These are phyloP conservation scores for Cladosporium sp. DNA, from an alignment of 2,329 filamentous ascomycete species.

Conservation along the genomic window DNA sequence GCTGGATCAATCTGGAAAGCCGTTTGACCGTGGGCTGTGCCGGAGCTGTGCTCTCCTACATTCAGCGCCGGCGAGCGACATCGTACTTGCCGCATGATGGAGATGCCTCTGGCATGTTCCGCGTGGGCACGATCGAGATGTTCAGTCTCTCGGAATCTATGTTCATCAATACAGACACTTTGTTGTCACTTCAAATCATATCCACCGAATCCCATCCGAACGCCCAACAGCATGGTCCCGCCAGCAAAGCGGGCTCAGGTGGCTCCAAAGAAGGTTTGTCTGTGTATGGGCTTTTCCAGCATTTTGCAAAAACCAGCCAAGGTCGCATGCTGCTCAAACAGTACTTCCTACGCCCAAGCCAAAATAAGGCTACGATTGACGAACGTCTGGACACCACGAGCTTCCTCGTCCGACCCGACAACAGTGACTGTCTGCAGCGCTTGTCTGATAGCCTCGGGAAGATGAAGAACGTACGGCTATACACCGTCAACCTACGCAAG, in stretches of 20 bases:
- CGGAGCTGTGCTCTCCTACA: slow-evolving; percentile 78
- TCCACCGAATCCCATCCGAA: slow-evolving; percentile 81
- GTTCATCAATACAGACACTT: slow-evolving; percentile 78
- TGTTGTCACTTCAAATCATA: slow-evolving; percentile 81
- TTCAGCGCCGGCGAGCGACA: slow-evolving; percentile 67
- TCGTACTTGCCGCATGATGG: slow-evolving; percentile 63
- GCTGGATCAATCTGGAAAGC: slow-evolving; percentile 73
- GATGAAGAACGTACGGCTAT: slow-evolving; percentile 72
- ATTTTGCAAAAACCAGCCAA: slow-evolving; percentile 73
- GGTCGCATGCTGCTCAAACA: slow-evolving; percentile 74
- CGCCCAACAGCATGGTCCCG: slow-evolving; percentile 71
- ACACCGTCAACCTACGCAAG: slow-evolving; percentile 71
- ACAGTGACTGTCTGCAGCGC: slow-evolving; percentile 56
- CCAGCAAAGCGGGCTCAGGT: slow-evolving; percentile 52
- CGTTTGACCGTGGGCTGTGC: slow-evolving; percentile 75
- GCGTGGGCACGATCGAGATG: slow-evolving; percentile 67
- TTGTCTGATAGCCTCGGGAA: slow-evolving; percentile 65
- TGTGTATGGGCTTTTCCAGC: slow-evolving; percentile 77
- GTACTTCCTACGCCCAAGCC: slow-evolving; percentile 76
- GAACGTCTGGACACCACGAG: slow-evolving; percentile 70
- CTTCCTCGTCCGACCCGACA: slow-evolving; percentile 67
- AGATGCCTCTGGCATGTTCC: slow-evolving; percentile 56
- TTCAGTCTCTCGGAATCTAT: slow-evolving; percentile 67
- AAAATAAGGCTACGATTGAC: slow-evolving; percentile 66
- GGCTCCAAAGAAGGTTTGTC: slow-evolving; percentile 79